Base-by-base conservation (phyloP, 2,329 filamentous ascomycete genomes). In the Pyricularia sp. region DNA sequence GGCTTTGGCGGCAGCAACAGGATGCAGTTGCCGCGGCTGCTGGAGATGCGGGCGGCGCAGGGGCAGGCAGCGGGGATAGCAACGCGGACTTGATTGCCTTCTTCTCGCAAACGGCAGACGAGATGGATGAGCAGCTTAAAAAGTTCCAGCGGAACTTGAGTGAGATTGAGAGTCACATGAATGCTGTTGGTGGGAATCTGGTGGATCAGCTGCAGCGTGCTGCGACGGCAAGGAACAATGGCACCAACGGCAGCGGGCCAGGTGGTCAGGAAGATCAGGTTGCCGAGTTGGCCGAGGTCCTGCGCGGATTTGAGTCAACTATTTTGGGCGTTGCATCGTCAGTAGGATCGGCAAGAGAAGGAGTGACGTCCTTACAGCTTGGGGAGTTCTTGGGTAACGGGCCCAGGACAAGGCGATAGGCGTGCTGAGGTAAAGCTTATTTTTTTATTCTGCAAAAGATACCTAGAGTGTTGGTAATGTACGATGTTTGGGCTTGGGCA, bases 101-200 rank as follows among this genome's bases (percentile, higher is more conserved):
- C 72, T 88, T 89, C 72, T 86, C 83, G 13, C 79, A 78, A 65
- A 81, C 85, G 24, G 80, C 84, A 1, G 84, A 87, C 68, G 85
- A 87, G 68, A 85, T 89, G 79, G 77, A 79, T 19, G 74, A 77
- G 22, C 84, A 84, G 64, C 79, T 88, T 64, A 78, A 78, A 57
- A 80, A 77, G 66, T 87, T 87, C 70, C 81, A 83, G 70, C 76
- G 77, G 60, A 85, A 84, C 67, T 74, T 89, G 65, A 78, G 79
- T 65, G 85, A 88, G 71, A 87, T 89, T 64, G 86, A 89, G 74
- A 78, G 81, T 68, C 86, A 88, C 71, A 77, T 89, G 67, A 80
- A 85, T 67, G 82, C 83, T 9, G 81, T 89, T n/a, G 85, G 88
- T 72, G 78, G 80, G 16, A 82, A 79, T 44, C 77, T 87, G 66